Percentiles rank a stretch among this genome's conserved stretches.
Conservation (phyloP, 805 yeast genomes). For the Wilhelminamyces savonicus region DNA sequence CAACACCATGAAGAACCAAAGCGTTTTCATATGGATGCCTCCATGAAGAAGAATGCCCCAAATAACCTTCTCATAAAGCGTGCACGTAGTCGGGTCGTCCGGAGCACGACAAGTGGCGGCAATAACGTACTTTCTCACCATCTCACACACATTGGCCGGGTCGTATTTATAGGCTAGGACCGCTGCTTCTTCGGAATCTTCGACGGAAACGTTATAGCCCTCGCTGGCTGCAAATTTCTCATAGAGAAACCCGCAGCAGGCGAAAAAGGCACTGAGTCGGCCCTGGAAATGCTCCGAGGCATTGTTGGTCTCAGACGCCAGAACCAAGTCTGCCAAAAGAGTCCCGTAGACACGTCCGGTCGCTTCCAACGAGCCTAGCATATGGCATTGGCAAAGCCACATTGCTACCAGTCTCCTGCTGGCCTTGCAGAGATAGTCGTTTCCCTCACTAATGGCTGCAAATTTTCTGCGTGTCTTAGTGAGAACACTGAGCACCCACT, state of each 20-base stretch:
- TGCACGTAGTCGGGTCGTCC: constrained; percentile 32
- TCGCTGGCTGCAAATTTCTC: constrained; percentile 13
- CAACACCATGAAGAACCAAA: constrained; percentile 38
- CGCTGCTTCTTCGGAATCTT: constrained; percentile 3
- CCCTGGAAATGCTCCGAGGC: constrained; percentile 13
- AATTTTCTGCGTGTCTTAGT: constrained; percentile 1
- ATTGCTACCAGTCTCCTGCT: constrained; percentile 5
- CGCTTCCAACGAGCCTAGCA: constrained; percentile 7
- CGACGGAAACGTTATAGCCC: constrained; percentile 3
- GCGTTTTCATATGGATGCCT: constrained; percentile 32
- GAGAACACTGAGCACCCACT: constrained; percentile 13
- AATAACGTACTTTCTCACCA: constrained; percentile 33
- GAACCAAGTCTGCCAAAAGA: constrained; percentile 2
- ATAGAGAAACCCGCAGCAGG: constrained; percentile 13
- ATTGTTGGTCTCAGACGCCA: constrained; percentile 4
- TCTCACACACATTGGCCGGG: constrained; percentile 15
- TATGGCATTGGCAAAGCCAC: constrained; percentile 7
- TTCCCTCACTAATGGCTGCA: constrained; percentile 2
- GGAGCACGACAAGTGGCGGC: constrained; percentile 21
- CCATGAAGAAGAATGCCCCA: constrained; percentile 41
- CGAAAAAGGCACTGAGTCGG: constrained; percentile 19
- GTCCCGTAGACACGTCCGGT: constrained; percentile 4
- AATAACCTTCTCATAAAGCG: constrained; percentile 31
- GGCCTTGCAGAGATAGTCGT: constrained; percentile 7
- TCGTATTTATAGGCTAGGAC: constrained; percentile 5